Base-by-base conservation (phyloP, 2,329 filamentous ascomycete species). In the Bisporella sp. region DNA sequence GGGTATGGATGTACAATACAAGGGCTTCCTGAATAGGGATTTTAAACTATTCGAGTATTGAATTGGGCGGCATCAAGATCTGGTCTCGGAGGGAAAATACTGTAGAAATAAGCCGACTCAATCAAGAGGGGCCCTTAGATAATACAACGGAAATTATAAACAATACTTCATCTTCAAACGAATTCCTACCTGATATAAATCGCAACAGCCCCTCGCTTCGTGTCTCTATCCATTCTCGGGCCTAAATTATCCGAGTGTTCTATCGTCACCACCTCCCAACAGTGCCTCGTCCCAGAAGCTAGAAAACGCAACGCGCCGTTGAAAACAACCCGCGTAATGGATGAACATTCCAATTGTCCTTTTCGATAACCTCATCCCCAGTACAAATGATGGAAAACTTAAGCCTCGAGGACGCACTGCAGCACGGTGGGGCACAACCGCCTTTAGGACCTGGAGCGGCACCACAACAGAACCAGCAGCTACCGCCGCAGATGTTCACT, bases 401-500 rank as follows among this genome's bases (percentile, higher is more conserved):
- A 55, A 71, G 66, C 57, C 70, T 78, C 58, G 69, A 73, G 58
- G 76, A 79, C 59, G 64, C 68, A 57, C 69, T 73, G 63, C 72
- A 67, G 51, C 69, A 43, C 44, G 56, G 50, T 47, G 47, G 48
- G 28, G 49, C 45, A 42, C 32, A 41, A 33, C 41, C 48, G 37
- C 54, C 43, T 12, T 49, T 58, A 7, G 57, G 58, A 39, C 50
- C 52, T 30, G 60, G 60, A 13, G 35, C 57, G 42, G 52, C 59
- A 29, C 56, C 59, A 13, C 57, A 45, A 53, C 63, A 48, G 59
- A 72, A 70, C 31, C 78, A 81, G 56, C 86, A 89, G 69, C 74
- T 92, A 39, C 88, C 88, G 11, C 91, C 91, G 53, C 92, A 99
- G 74, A 96, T 97, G 86, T 99, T 99, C 73, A 95, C 93, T 13